Evolutionary conservation across 805 yeast genomes (phyloP).

Genomic region (Millerago galiae): DNA sequence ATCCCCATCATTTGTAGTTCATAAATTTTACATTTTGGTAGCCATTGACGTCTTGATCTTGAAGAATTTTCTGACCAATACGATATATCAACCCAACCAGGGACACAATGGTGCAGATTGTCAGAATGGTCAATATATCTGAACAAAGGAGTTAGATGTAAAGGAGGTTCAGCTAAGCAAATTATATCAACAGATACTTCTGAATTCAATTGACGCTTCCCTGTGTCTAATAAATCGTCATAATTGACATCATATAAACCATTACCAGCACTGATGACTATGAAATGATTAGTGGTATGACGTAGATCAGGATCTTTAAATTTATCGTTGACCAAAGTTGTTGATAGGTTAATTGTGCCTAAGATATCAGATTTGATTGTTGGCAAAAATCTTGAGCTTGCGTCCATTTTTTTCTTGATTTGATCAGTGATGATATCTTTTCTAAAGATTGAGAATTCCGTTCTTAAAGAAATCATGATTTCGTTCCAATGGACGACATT

Average conservation of each 20-base stretch:
- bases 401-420: conserved; percentile 28
- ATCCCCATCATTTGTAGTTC: conserved; percentile 98
- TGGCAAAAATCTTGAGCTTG: conserved; percentile 55
- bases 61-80: conserved; percentile 61
- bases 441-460: conserved; percentile 79
- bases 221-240: conserved; percentile 65
- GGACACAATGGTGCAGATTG: conserved; percentile 65
- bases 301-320: conserved; percentile 81
- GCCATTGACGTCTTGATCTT: conserved; percentile 55
- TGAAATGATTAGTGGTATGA: conserved; percentile 86
- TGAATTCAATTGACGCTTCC: conserved; percentile 64
- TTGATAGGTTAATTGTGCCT: conserved; percentile 81
- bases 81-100: conserved; percentile 93
- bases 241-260: conserved; percentile 91
- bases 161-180: conserved; percentile 84
- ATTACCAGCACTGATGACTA: conserved; percentile 85
- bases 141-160: conserved; percentile 87
- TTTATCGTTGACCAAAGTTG: conserved; percentile 69
- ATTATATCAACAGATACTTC: conserved; percentile 87
- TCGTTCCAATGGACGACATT: conserved; percentile 84
- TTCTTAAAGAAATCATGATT: conserved; percentile 80
- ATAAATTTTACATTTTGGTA: conserved; percentile 90
- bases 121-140: conserved; percentile 53
- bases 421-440: conserved; percentile 56
- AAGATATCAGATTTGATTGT: conserved; percentile 84